A percentile compares a stretch with the other conserved stretches of the same genome.
Evolutionary conservation across 768 basidiomycete species (phyloP).

Genomic region (Leccinum olivaceopallidum): DNA sequence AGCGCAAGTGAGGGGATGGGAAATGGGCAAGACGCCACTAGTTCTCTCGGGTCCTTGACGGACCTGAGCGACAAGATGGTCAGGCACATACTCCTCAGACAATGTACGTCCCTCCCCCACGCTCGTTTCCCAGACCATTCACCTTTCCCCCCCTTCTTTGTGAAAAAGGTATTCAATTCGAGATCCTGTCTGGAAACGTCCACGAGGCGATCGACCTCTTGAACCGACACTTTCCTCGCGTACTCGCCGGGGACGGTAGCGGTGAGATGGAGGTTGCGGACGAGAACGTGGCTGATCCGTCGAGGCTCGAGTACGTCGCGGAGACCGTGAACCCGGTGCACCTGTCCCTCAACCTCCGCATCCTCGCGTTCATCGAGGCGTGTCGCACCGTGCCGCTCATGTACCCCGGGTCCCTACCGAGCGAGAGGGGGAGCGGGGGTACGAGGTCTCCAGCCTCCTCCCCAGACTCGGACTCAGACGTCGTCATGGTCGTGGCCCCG

Average conservation of each 20-base stretch:
- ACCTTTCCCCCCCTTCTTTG: neutral
- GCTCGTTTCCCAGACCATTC: neutral
- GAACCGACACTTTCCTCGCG: conserved; percentile 72
- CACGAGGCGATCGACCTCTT: conserved; percentile 67
- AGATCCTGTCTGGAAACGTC: conserved; percentile 76
- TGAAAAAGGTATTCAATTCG: conserved; percentile 60
- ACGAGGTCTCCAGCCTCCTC: conserved; percentile 4
- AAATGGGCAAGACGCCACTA: neutral
- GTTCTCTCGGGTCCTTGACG: conserved; percentile 18
- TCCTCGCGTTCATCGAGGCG: conserved; percentile 85
- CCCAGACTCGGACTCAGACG: conserved; percentile 10
- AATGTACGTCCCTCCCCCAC: conserved; percentile 42
- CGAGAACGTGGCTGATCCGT: conserved; percentile 28
- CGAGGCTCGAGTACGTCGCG: conserved; percentile 49
- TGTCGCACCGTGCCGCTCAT: conserved; percentile 71
- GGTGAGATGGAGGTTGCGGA: conserved; percentile 22
- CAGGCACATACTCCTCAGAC: conserved; percentile 49
- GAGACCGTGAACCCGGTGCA: conserved; percentile 74
- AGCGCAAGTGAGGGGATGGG: conserved; percentile 20
- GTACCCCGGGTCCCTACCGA: conserved; percentile 30
- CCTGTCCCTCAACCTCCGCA: conserved; percentile 80
- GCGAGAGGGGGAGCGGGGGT: conserved; percentile 1
- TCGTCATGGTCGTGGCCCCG: conserved; percentile 4
- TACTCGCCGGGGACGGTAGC: conserved; percentile 43
- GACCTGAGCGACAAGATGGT: conserved; percentile 42